Conservation (phyloP, 2,329 filamentous ascomycete genomes). For the Ophiocordyceps sinensis region DNA sequence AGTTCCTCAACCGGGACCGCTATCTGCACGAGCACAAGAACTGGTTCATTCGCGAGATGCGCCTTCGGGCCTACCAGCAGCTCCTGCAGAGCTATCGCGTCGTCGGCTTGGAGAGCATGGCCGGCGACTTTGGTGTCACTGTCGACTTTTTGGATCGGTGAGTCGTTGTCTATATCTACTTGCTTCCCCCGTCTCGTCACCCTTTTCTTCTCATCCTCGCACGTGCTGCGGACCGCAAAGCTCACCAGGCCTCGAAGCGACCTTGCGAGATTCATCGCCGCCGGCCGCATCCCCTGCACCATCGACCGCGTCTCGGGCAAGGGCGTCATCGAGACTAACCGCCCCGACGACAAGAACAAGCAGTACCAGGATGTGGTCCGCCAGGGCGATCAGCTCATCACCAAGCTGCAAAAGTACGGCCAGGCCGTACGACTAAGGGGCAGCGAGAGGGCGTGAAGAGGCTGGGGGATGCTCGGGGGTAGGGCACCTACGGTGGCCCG, state of each 20-base stretch:
- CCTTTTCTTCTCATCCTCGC: background rate
- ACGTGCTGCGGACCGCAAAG: background rate
- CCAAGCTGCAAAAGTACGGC: conserved; percentile 97
- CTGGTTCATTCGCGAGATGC: conserved; percentile 99
- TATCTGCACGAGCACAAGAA: conserved; percentile 91
- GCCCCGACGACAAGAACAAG: conserved; percentile 98
- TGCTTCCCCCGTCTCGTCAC: background rate
- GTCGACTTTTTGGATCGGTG: conserved; percentile 93
- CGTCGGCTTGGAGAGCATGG: conserved; percentile 95
- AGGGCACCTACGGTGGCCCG: too few relatives aligned
- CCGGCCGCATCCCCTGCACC: conserved; percentile 85
- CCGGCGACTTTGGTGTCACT: conserved; percentile 88
- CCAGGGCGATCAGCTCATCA: conserved; percentile 94
- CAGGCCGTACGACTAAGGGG: conserved; percentile 89
- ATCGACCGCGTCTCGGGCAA: conserved; percentile 95
- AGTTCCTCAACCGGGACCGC: conserved; percentile 85
- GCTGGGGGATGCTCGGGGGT: background rate
- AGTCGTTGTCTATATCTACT: conserved; percentile 16
- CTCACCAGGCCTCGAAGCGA: conserved; percentile 41
- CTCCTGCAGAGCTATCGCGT: conserved; percentile 94
- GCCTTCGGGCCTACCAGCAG: conserved; percentile 89
- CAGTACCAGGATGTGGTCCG: conserved; percentile 97
- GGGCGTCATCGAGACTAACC: conserved; percentile 94
- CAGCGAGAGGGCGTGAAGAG: conserved; percentile 67
- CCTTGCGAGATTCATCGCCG: conserved; percentile 92